Evolutionary conservation across 495 filamentous ascomycete genomes (phyloP).

Genomic region (Neurospora sp.): DNA sequence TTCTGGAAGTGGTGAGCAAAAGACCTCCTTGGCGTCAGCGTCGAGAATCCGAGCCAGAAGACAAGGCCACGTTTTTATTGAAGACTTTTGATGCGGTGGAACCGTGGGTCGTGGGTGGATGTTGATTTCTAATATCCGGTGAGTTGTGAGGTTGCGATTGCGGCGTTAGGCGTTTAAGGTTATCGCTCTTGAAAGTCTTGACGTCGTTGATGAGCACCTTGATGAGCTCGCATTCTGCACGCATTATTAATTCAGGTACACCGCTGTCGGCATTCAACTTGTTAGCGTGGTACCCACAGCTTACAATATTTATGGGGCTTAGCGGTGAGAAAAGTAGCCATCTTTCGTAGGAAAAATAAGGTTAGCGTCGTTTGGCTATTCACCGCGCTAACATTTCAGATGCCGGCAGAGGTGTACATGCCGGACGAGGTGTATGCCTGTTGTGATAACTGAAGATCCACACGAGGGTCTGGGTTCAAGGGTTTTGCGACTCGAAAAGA

Average conservation of each 20-base stretch:
- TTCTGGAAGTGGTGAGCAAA: background rate
- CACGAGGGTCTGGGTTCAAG: background rate
- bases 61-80: background rate
- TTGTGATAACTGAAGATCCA: background rate
- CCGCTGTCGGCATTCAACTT: background rate
- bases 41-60: background rate
- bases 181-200: background rate
- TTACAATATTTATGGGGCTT: background rate
- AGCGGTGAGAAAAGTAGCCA: too few species aligned
- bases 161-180: background rate
- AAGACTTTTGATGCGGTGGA: background rate
- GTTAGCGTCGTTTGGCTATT: too few species aligned
- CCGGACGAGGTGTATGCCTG: background rate
- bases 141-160: background rate
- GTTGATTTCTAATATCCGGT: background rate
- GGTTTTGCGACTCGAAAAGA: background rate
- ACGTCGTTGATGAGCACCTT: background rate
- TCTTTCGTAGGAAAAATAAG: too few species aligned
- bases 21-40: background rate
- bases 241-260: background rate
- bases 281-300: background rate
- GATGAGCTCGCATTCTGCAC: background rate
- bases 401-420: too few species aligned
- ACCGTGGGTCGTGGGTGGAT: background rate
- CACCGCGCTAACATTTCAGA: too few species aligned